phyloP scores from a whole-genome alignment of 345 rosid genomes.

The Citrus mangshanensis region DNA sequence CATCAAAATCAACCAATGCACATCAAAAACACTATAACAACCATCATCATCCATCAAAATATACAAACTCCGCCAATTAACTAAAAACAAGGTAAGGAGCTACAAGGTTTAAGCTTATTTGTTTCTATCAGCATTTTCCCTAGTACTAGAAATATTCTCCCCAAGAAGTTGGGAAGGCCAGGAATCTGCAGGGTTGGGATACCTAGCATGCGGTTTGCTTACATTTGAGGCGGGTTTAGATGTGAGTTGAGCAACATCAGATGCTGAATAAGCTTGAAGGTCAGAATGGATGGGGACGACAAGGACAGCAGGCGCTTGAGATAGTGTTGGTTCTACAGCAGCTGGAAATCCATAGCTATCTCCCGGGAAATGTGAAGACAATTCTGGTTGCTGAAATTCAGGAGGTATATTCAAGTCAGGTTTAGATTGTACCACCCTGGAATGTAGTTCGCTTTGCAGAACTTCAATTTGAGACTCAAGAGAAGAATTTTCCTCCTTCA shows the following conservation, averaged over 20 bases:
- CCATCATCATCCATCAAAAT: not conserved
- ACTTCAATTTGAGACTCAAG: slow-evolving; percentile 59
- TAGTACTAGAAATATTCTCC: slow-evolving; percentile 20
- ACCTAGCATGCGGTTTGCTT: slow-evolving; percentile 89
- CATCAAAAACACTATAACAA: not conserved
- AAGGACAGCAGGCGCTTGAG: slow-evolving; percentile 51
- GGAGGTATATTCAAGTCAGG: slow-evolving; percentile 58
- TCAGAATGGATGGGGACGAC: slow-evolving; percentile 63
- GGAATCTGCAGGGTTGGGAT: slow-evolving; percentile 64
- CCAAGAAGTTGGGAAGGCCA: slow-evolving; percentile 85
- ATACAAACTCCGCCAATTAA: slow-evolving; percentile 6
- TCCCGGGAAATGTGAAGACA: slow-evolving; percentile 28
- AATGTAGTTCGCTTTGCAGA: slow-evolving; percentile 49
- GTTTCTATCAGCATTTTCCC: slow-evolving; percentile 20
- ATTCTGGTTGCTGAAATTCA: slow-evolving; percentile 39
- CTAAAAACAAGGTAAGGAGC: not conserved
- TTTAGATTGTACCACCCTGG: slow-evolving; percentile 42
- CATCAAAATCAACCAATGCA: not conserved
- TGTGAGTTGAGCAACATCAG: slow-evolving; percentile 16
- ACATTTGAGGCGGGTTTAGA: slow-evolving; percentile 34
- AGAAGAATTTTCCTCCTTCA: slow-evolving; percentile 71
- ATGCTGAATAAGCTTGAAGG: slow-evolving; percentile 33
- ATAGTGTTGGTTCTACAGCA: slow-evolving; percentile 36
- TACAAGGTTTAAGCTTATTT: slow-evolving; percentile 27
- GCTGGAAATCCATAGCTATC: slow-evolving; percentile 23